phyloP scores from a whole-genome alignment of 2,329 filamentous ascomycete genomes.

The Tolypocladium amazonense region DNA sequence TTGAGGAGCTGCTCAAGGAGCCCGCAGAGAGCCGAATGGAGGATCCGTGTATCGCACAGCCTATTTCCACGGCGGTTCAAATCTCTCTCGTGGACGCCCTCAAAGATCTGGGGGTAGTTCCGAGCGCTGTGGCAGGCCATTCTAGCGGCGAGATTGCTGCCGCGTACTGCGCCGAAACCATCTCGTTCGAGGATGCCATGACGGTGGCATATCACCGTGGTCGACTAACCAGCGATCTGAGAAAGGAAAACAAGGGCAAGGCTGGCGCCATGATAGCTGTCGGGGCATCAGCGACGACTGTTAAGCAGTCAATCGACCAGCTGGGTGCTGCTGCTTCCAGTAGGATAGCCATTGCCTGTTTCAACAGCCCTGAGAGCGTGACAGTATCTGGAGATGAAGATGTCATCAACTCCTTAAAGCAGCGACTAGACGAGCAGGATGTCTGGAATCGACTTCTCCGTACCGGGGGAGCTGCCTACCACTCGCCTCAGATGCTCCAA shows the following conservation, averaged over 20 bases:
- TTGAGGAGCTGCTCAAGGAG: background rate
- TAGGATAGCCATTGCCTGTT: slow-evolving; percentile 15
- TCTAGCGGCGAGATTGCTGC: slow-evolving; percentile 28
- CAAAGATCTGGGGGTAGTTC: slow-evolving; percentile 14
- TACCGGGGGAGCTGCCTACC: slow-evolving; percentile 4
- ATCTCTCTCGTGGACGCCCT: slow-evolving; percentile 26
- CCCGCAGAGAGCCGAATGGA: slow-evolving; percentile 6
- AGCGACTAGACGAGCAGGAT: slow-evolving; percentile 2
- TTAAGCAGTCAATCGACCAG: background rate
- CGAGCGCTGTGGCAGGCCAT: slow-evolving; percentile 21
- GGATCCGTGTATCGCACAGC: slow-evolving; percentile 19
- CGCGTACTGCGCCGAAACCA: slow-evolving; percentile 16
- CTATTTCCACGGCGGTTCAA: slow-evolving; percentile 30
- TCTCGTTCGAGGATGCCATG: slow-evolving; percentile 17
- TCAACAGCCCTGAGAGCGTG: slow-evolving; percentile 18
- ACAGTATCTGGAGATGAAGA: slow-evolving; percentile 19
- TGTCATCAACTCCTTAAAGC: slow-evolving; percentile 10
- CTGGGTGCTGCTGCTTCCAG: background rate
- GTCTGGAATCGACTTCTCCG: slow-evolving; percentile 8
- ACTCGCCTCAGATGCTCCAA: slow-evolving; percentile 1
- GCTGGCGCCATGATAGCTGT: slow-evolving; percentile 21
- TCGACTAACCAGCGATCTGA: slow-evolving; percentile 3
- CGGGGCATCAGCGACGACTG: slow-evolving; percentile 5
- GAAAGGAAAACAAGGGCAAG: background rate
- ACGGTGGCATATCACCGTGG: slow-evolving; percentile 21